Conservation (phyloP, 2,329 filamentous ascomycete species). For the Claviceps arundinis region DNA sequence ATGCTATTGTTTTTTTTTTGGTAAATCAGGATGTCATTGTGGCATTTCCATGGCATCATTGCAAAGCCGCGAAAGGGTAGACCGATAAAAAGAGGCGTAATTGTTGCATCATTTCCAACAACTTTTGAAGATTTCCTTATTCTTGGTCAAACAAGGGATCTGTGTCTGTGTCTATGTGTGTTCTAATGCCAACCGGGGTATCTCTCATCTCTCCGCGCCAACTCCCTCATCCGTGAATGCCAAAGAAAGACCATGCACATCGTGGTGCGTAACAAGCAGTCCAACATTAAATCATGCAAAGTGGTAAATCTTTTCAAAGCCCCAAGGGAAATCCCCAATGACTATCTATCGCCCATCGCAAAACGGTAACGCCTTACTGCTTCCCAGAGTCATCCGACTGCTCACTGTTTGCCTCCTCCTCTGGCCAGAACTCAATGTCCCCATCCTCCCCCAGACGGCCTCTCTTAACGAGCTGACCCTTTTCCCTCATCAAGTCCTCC, state of each 20-base stretch:
- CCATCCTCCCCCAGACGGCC: conserved; percentile 61
- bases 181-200: not conserved
- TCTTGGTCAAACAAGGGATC: not conserved
- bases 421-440: conserved; percentile 88
- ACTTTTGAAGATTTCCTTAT: not conserved
- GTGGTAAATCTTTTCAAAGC: not conserved
- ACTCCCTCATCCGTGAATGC: not conserved
- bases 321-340: not conserved
- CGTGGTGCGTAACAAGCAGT: not conserved
- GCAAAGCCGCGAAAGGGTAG: not conserved
- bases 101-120: not conserved
- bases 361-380: not conserved
- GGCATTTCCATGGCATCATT: not conserved
- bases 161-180: not conserved
- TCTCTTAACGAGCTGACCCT: conserved; percentile 60
- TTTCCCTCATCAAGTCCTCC: conserved; percentile 64
- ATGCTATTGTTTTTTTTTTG: not conserved
- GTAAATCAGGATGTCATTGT: not conserved
- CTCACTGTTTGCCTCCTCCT: conserved; percentile 32
- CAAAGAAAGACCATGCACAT: not conserved
- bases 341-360: not conserved
- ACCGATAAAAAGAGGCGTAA: not conserved
- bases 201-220: not conserved
- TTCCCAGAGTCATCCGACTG: not conserved
- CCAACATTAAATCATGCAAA: not conserved